Evolutionary conservation across 352 stramenopile species (phyloP), one percentile per base, ranked within the genome.

Genomic region (Phytopythium montanum): DNA sequence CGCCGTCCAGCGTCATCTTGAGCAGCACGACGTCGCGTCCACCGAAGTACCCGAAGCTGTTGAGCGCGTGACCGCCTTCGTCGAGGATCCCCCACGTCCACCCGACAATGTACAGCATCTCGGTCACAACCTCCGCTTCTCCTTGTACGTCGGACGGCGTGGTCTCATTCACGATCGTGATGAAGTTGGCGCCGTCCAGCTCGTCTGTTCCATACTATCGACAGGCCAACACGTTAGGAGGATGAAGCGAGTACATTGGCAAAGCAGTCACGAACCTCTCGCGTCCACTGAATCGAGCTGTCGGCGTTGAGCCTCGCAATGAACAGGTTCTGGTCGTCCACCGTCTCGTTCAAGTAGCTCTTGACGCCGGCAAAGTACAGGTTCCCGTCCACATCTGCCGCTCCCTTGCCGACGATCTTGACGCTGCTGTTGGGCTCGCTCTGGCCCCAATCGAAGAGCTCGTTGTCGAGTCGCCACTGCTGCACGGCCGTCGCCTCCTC

Each of bases 61-160:
- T 93, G 29, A 89, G 73, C 13, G 75, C 79, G 58, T 93, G 81
- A 9, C 67, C 68, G 3, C 68, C 70, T 60, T 93, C 81, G 59
- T 93, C 83, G 71, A 93, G 75, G 51, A 66, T 81, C 0, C 83
- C 81, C 76, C 79, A 90, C 2, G 83, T 91, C 65, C 75, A 82
- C 10, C 77, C 83, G 4, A 79, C 61, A 18, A 93, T 72, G 33
- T 89, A 90, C 12, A 93, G 59, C 57, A 70, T 69, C 39, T 79
- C 64, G 1, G 34, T 66, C 3, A 52, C 55, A 0, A 33, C 34
- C 8, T 63, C 55, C 9, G 54, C 65, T 21, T 25, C n/a, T 5
- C 51, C 45, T 23, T 42, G 64, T 13, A 46, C 33, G 3, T n/a
- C 16, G 7, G 58, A 26, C 8, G 23, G 25, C 3, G 51, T 18